phyloP scores from a whole-genome alignment of 2,329 filamentous ascomycete species.

The Botrytis squamosa region DNA sequence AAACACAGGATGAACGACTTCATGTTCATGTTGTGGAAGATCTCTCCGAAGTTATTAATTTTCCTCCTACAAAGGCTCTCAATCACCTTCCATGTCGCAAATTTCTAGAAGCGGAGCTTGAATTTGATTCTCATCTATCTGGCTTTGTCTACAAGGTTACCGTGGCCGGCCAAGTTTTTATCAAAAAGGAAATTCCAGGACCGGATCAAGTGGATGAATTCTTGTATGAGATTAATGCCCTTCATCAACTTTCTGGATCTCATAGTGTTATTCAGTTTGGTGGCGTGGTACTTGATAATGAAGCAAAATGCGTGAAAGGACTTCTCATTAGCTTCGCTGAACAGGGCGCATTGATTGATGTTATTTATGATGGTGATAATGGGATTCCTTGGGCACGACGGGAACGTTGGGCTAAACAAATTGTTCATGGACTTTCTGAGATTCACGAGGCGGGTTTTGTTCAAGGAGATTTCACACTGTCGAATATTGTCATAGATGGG shows the following conservation, averaged over 20 bases:
- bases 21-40: conserved; percentile 99
- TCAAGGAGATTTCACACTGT: conserved; percentile 94
- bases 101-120: conserved; percentile 70
- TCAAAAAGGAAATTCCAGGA: conserved; percentile 98
- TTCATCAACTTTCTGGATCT: conserved; percentile 73
- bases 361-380: conserved; percentile 76
- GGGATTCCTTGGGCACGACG: conserved; percentile 66
- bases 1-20: conserved; percentile 81
- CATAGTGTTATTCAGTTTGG: conserved; percentile 80
- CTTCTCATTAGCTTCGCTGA: conserved; percentile 86
- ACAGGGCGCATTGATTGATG: conserved; percentile 82
- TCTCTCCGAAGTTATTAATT: conserved; percentile 80
- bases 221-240: conserved; percentile 92
- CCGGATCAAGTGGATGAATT: conserved; percentile 96
- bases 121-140: conserved; percentile 89
- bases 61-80: conserved; percentile 71
- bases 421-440: conserved; percentile 82
- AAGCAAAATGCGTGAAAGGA: conserved; percentile 73
- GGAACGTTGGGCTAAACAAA: conserved; percentile 87
- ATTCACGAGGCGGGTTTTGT: conserved; percentile 97
- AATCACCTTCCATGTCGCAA: conserved; percentile 66
- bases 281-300: conserved; percentile 82
- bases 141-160: conserved; percentile 96
- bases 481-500: conserved; percentile 91
- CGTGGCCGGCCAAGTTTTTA: conserved; percentile 66